Conservation (phyloP, 2,329 filamentous ascomycete genomes). For the Phoma herbarum region DNA sequence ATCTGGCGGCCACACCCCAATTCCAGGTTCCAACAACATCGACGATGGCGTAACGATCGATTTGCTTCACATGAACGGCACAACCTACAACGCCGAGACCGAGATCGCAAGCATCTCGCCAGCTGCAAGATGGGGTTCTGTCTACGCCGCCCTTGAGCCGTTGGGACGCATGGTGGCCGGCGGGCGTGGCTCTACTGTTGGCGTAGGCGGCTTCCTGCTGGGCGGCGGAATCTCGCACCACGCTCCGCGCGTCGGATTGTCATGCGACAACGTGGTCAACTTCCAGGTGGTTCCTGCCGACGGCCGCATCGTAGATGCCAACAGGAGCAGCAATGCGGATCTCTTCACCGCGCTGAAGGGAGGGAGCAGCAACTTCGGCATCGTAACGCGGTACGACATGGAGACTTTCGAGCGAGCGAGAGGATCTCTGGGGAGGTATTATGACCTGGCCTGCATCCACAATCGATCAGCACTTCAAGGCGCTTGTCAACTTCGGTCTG, state of each 20-base stretch:
- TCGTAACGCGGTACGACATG: constrained; percentile 36
- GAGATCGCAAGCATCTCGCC: constrained; percentile 20
- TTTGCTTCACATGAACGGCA: constrained; percentile 22
- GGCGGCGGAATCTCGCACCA: constrained; percentile 33
- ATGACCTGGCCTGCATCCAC: constrained; percentile 24
- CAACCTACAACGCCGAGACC: constrained; percentile 10
- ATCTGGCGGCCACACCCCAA: constrained; percentile 28
- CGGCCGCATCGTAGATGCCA: constrained; percentile 36
- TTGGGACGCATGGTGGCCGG: constrained; percentile 37
- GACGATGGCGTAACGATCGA: constrained; percentile 32
- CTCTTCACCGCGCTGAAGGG: constrained; percentile 49
- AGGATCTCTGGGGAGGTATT: constrained; percentile 27
- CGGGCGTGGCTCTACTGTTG: constrained; percentile 36
- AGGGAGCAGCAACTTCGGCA: constrained; percentile 39
- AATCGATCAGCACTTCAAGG: constrained; percentile 19
- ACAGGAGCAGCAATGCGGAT: constrained; percentile 24
- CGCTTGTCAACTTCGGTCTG: constrained; percentile 22
- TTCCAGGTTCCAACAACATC: constrained; percentile 26
- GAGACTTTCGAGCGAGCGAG: constrained; percentile 28
- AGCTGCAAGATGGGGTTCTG: constrained; percentile 28
- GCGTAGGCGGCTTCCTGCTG: constrained; percentile 40
- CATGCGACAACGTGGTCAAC: constrained; percentile 31
- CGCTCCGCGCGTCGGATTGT: constrained; percentile 14
- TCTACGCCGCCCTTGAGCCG: constrained; percentile 33
- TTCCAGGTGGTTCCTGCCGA: constrained; percentile 50